Percentiles rank a stretch among this genome's conserved stretches.
Conservation (phyloP, 768 basidiomycete species). For the Leccinum incarnatum region DNA sequence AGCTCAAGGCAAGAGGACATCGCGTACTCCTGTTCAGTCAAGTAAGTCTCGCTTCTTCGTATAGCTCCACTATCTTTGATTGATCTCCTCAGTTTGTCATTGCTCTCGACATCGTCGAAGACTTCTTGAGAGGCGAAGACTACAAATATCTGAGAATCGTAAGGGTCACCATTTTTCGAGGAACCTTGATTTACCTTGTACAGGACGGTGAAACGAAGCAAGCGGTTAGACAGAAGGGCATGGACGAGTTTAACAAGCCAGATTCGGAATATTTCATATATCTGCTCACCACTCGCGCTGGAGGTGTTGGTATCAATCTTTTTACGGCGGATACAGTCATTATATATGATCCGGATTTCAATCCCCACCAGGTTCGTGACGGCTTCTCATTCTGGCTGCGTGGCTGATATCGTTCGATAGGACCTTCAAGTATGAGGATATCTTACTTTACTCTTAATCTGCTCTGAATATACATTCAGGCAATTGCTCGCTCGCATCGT, state of each 20-base stretch:
- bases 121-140: slow-evolving; percentile 81
- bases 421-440: slow-evolving; percentile 75
- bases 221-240: slow-evolving; percentile 82
- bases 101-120: slow-evolving; percentile 82
- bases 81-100: slow-evolving; percentile 70
- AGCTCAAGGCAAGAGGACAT: slow-evolving; percentile 81
- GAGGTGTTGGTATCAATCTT: slow-evolving; percentile 91
- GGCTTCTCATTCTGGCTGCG: background rate
- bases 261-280: slow-evolving; percentile 89
- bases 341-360: slow-evolving; percentile 95
- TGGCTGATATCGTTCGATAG: slow-evolving; percentile 34
- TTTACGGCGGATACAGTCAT: slow-evolving; percentile 92
- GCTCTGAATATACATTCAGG: slow-evolving; percentile 45
- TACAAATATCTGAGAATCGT: slow-evolving; percentile 79
- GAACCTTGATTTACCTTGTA: slow-evolving; percentile 7
- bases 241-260: slow-evolving; percentile 92
- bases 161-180: slow-evolving; percentile 18
- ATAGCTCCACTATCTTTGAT: background rate
- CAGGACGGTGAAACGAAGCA: slow-evolving; percentile 91
- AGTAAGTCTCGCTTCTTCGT: slow-evolving; percentile 40
- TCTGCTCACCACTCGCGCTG: slow-evolving; percentile 88
- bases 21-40: slow-evolving; percentile 91
- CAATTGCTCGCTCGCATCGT: slow-evolving; percentile 91
- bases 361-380: slow-evolving; percentile 83
- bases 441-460: background rate